Conservation (phyloP, 2,329 filamentous ascomycete genomes). For the Aureobasidium melanogenum region DNA sequence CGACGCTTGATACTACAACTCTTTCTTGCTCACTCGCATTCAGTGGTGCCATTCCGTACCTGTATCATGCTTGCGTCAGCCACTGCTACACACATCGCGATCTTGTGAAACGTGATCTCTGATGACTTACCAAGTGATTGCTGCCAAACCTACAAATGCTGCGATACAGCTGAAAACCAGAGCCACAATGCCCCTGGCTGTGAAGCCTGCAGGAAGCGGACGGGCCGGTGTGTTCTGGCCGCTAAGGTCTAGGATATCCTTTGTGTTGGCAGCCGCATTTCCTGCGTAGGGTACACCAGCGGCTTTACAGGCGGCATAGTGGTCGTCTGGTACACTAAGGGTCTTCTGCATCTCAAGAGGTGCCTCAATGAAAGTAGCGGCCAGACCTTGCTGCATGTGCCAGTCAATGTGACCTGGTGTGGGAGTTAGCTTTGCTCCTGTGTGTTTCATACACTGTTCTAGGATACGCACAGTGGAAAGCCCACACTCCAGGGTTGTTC, state of each 20-base stretch:
- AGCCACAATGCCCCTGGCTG: slow-evolving; percentile 61
- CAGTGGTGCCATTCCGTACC: slow-evolving; percentile 27
- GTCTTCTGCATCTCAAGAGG: slow-evolving; percentile 51
- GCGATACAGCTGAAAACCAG: slow-evolving; percentile 62
- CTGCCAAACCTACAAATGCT: slow-evolving; percentile 58
- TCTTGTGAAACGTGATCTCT: slow-evolving; percentile 8
- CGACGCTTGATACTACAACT: slow-evolving; percentile 15
- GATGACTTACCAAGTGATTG: slow-evolving; percentile 56
- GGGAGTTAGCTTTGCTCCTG: slow-evolving; percentile 4
- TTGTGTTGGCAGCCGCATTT: slow-evolving; percentile 67
- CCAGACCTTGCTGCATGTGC: slow-evolving; percentile 45
- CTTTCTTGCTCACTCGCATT: slow-evolving; percentile 18
- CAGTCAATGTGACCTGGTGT: slow-evolving; percentile 37
- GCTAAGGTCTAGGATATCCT: slow-evolving; percentile 52
- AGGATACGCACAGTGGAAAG: slow-evolving; percentile 15
- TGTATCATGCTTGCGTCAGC: slow-evolving; percentile 17
- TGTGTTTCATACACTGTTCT: not conserved
- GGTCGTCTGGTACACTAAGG: slow-evolving; percentile 53
- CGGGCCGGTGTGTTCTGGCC: slow-evolving; percentile 50
- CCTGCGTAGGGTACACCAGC: slow-evolving; percentile 46
- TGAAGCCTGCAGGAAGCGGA: slow-evolving; percentile 60
- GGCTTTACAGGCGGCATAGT: slow-evolving; percentile 51
- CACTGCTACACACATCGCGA: not conserved
- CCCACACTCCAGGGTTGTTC: slow-evolving; percentile 39
- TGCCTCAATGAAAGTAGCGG: slow-evolving; percentile 43